These are phyloP conservation scores for Russula foetens DNA, from an alignment of 768 basidiomycete genomes.

Conservation along the genomic window DNA sequence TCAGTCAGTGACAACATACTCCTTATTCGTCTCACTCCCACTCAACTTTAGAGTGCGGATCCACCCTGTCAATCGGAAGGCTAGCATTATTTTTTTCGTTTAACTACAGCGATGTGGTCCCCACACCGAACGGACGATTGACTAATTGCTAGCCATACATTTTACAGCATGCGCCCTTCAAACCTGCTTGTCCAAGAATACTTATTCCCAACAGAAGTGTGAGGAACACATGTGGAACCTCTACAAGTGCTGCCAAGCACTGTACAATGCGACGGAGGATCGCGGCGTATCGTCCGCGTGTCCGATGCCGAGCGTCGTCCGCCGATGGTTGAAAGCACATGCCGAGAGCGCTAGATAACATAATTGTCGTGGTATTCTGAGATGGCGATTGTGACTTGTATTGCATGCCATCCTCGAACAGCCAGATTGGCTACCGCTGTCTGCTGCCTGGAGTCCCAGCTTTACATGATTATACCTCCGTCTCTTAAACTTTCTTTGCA, in stretches of 20 bases:
- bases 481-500: too few relatives aligned
- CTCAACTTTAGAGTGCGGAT: not conserved
- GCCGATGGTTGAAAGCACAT: conserved; percentile 53
- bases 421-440: too few relatives aligned
- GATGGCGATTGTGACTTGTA: not conserved
- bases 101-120: too few relatives aligned
- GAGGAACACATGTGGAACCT: conserved; percentile 41
- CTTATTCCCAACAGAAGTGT: conserved; percentile 58
- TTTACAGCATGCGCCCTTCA: conserved; percentile 55
- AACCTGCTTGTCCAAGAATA: conserved; percentile 52
- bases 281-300: conserved; percentile 52
- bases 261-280: conserved; percentile 40
- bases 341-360: conserved; percentile 22
- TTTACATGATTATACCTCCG: too few relatives aligned
- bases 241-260: conserved; percentile 52
- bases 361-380: not conserved
- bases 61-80: conserved; percentile 19
- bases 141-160: not conserved
- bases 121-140: not conserved
- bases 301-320: conserved; percentile 44
- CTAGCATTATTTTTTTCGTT: not conserved
- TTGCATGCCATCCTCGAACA: too few relatives aligned
- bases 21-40: not conserved
- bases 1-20: not conserved
- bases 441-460: too few relatives aligned